Base-by-base conservation (phyloP, 225 moss, liverwort and hornwort genomes). In the Sphagnum contortum region DNA sequence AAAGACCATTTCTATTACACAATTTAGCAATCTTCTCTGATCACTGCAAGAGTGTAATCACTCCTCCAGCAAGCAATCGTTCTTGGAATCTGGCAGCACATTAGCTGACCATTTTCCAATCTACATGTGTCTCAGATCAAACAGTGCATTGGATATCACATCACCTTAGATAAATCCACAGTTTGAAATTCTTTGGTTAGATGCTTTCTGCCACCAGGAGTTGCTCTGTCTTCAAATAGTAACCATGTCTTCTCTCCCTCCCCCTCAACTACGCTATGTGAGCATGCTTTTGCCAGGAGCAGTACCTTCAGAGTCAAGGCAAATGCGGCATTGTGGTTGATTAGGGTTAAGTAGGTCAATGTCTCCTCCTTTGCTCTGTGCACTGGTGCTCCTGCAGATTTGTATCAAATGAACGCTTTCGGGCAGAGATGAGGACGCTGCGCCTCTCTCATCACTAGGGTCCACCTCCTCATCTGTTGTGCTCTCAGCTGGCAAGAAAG, bases 311-410 rank as follows among this genome's bases (percentile, higher is more conserved):
- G 79, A 83, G 61, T 92, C 92, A 3, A 92, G 79, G 79, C 92
- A 92, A 64, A 92, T 89, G 51, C 89, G 89, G 79, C 92, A 89
- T 73, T 89, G 89, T 58, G 89, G 87, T 69, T 81, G 83, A 71
- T 89, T 89, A 59, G 85, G 74, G 68, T 76, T 80, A 62, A 75
- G 48, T 55, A 72, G 70, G 69, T 73, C 92, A 73, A 75, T 71
- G 58, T 82, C 87, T 48, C 76, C 77, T 47, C 71, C 73, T 70
- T 73, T 78, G 44, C 57, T 72, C 67, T 76, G 69, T 70, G 71
- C 64, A 46, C 69, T 77, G 47, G 12, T 61, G 12, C 29, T 29
- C 29, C 54, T 65, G 63, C 74, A 68, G 45, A 92, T 85, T 69
- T 76, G 77, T 59, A 89, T 83, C 13, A 89, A 77, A 64, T 84